Evolutionary conservation across 192 early-diverging fungal genomes (phyloP), one percentile per base, ranked within the genome.

Genomic region (Coemansia sp.): DNA sequence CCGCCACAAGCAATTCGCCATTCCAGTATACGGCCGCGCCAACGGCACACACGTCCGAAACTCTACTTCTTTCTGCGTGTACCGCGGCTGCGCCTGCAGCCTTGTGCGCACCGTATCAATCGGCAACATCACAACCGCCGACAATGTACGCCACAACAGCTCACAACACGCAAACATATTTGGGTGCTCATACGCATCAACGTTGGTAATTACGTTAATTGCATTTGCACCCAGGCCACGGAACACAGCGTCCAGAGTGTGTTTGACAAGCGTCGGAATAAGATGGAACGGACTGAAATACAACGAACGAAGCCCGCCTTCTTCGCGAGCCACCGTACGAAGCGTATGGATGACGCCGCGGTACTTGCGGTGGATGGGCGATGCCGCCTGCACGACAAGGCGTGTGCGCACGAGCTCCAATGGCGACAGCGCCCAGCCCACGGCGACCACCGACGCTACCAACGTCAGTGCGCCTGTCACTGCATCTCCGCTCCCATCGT

Each of bases 351-450:
- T 65, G 24, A 88, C 72, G 12, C 94, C 93, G 45, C 76, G 83
- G 81, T 99, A 99, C 66, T 92, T 92, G 48, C 87, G 86, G 35
- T 89, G 84, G 32, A 83, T 51, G 6, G 92, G 92, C 35, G 88
- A 86, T 3, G 88, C 71, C 12, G 94, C 82, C 76, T 98, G 94
- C 3, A 93, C 89, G 38, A 94, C 83, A 55, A 97, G 73, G 54
- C 94, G 89, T 48, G 95, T 97, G 47, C 89, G 86, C 52, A 92
- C 85, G 13, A 98, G 78, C 63, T 99, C 97, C 49, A 99, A 76
- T 3, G 97, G 97, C 61, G 90, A 92, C 48, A 99, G 83, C 38
- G 92, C 37, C 58, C 89, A 80, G 7, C 95, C 95, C 5, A 91
- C 87, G 20, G 92, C 65, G 1, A 91, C 71, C 71, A 90, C 85